Conservation (phyloP, 352 stramenopile species). For the Pythium oligandrum region DNA sequence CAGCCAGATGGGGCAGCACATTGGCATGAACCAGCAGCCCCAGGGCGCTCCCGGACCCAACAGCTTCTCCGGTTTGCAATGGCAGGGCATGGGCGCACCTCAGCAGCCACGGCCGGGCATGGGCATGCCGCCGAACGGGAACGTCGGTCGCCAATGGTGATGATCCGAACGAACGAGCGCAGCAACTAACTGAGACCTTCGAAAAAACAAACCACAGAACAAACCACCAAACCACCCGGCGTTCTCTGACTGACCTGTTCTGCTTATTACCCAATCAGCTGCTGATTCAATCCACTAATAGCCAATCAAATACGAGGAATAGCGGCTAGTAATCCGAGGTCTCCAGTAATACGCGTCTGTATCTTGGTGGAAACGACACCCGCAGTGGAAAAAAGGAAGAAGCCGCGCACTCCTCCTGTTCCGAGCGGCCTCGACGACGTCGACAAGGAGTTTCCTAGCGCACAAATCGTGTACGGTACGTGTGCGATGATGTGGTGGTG, state of each 20-base stretch:
- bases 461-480: no score
- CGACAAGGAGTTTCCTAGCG: no score
- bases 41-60: constrained; percentile 41
- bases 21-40: constrained; percentile 54
- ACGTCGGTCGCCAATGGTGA: constrained; percentile 26
- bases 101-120: constrained; percentile 53
- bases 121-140: constrained; percentile 44
- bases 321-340: no score
- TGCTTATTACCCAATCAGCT: no score
- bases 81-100: constrained; percentile 61
- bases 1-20: constrained; percentile 70
- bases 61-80: constrained; percentile 82
- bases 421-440: no score
- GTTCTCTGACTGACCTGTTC: no score
- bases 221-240: no score
- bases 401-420: background rate
- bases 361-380: constrained; percentile 11
- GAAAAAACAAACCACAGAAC: no score
- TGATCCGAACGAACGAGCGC: background rate
- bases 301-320: no score
- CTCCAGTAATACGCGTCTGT: background rate
- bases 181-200: no score
- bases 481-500: no score
- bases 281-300: no score
- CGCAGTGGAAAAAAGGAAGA: constrained; percentile 1